A percentile compares a stretch with the other conserved stretches of the same genome.
These are phyloP conservation scores for Trypanosoma brucei DNA, from an alignment of 208 protist species.

Conservation along the genomic window DNA sequence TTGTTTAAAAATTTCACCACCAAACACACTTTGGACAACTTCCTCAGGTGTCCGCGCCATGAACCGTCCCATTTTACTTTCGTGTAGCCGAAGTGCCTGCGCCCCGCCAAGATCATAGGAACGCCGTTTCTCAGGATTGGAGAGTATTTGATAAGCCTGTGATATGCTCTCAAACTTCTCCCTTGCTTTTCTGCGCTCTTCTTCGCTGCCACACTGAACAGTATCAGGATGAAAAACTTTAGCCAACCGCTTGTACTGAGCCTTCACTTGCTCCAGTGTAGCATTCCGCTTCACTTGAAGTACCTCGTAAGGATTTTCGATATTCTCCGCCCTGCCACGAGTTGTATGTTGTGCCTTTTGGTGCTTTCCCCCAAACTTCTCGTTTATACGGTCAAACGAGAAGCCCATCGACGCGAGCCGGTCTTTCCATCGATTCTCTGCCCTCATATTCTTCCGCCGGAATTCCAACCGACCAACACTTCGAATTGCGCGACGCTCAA, in stretches of 20 bases:
- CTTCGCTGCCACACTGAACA: slow-evolving; percentile 28
- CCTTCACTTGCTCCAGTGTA: slow-evolving; percentile 60
- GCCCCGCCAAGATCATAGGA: slow-evolving; percentile 72
- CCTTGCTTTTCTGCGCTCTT: slow-evolving; percentile 46
- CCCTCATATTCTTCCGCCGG: slow-evolving; percentile 52
- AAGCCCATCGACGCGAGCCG: slow-evolving; percentile 73
- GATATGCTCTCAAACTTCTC: slow-evolving; percentile 70
- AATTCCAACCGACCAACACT: slow-evolving; percentile 75
- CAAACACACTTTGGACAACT: slow-evolving; percentile 83
- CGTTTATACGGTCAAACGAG: slow-evolving; percentile 48
- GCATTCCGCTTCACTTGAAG: slow-evolving; percentile 62
- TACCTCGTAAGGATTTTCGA: slow-evolving; percentile 70
- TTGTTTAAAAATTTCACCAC: slow-evolving; percentile 63
- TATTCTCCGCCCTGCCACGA: slow-evolving; percentile 4
- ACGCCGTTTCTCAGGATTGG: slow-evolving; percentile 76
- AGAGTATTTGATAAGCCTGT: slow-evolving; percentile 80
- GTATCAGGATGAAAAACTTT: slow-evolving; percentile 86
- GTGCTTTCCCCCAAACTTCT: slow-evolving; percentile 25
- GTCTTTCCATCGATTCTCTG: slow-evolving; percentile 53
- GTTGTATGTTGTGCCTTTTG: slow-evolving; percentile 8
- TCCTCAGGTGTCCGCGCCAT: slow-evolving; percentile 75
- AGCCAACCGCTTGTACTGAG: slow-evolving; percentile 84
- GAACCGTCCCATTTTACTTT: slow-evolving; percentile 64
- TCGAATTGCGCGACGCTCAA: slow-evolving; percentile 66
- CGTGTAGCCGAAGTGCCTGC: slow-evolving; percentile 54